Base-by-base conservation (phyloP, 192 early-diverging fungal genomes). In the Coemansia asiatica region DNA sequence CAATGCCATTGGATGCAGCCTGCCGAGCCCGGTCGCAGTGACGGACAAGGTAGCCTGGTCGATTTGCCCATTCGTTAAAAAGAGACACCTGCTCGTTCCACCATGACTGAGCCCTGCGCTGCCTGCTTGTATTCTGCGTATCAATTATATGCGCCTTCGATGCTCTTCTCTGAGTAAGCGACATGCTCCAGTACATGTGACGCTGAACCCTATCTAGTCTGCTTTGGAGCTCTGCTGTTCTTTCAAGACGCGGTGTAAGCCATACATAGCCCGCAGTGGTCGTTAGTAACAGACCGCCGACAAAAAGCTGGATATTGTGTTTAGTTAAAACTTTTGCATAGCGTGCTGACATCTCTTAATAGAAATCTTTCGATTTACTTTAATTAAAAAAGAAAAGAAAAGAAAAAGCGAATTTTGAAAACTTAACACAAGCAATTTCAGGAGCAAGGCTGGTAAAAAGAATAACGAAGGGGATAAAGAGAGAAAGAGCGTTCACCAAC, bases 161-260 rank as follows among this genome's bases (percentile, higher is more conserved):
- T 8, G 57, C 15, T 8, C 29, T 51, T 15, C 75, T 69, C 63
- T 78, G 75, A 27, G 56, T 54, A 15, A 69, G 54, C n/a, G 75
- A 68, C 75, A 78, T 78, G 63, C 75, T 78, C 75, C 75, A 78
- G 70, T 78, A 78, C 75, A 78, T 78, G 49, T 78, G 56, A 9
- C 25, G 40, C 16, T 69, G 63, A 1, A 78, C 58, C 31, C 46
- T 33, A 6, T 49, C 44, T 50, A 78, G 22, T 19, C 54, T 66
- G 27, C 19, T 28, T 26, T 78, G 70, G 2, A 78, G 60, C 48
- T 68, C 75, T 0, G 21, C 60, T 5, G 75, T 58, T 38, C 63
- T 69, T n/a, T 69, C 61, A 46, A 66, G 64, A 36, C 64, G 69
- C 21, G 75, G 48, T 22, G 61, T 50, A 31, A 78, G 36, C 69